Evolutionary conservation across 1,284 basidiomycete genomes (phyloP), one percentile per base, ranked within the genome.

Genomic region (Puccinia hordei): DNA sequence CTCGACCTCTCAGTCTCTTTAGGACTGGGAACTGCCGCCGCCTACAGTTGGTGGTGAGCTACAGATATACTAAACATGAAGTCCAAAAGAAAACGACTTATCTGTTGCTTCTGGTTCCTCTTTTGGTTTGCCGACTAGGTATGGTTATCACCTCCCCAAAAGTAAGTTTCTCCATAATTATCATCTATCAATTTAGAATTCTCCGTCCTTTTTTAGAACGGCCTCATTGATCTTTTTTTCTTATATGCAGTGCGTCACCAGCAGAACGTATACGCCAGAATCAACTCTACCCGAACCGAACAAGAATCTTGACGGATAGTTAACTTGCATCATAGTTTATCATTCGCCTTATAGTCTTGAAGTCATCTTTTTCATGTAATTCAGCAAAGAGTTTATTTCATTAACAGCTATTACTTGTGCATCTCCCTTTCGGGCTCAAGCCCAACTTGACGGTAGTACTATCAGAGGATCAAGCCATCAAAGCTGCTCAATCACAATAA

Each of bases 81-180:
- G 2, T 19, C 46, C 13, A 49, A 49, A 59, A 38, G 17, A 10
- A 17, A 35, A 33, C 30, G 30, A 59, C 65, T 49, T 13, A n/a
- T n/a, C 61, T 24, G 10, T 38, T 19, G 17, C 9, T 12, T 10
- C 17, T 73, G 49, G n/a, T 44, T 15, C 22, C 19, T 38, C 10
- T 6, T 74, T 61, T 74, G 19, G 8, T 61, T n/a, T 33, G 35
- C 19, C 15, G 1, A 22, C 4, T 63, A 79, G 77, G 77, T 79
- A 79, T 72, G 68, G 66, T 15, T 72, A 79, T 24, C 77, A 79
- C 24, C 55, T 79, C 35, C 77, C 77, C 8, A 79, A 79, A 57
- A 79, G 77, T 79, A 27, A 72, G 68, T 38, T 17, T 49, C 9
- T 51, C 53, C 13, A 2, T 15, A 17, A 15, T 10, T 68, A 17